A percentile compares a stretch with the other conserved stretches of the same genome.
phyloP scores from a whole-genome alignment of 495 filamentous ascomycete species.

The Articulospora tetracladia region DNA sequence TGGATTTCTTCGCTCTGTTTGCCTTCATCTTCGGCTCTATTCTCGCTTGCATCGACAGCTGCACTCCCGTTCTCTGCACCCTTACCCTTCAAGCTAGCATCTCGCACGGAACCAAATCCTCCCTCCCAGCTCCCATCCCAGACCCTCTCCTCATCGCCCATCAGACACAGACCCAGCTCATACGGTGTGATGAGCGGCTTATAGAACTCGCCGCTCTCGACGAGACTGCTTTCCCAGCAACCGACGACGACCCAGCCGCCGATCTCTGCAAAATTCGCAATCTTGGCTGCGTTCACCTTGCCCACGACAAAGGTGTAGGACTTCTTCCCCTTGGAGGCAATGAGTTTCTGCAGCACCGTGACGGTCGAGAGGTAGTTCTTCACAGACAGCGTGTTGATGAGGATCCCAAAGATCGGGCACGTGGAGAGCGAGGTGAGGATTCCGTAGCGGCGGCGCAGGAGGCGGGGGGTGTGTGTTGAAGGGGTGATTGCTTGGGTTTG shows the following conservation, averaged over 20 bases:
- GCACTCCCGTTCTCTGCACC: constrained; percentile 22
- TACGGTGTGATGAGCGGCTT: constrained; percentile 88
- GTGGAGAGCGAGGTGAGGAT: constrained; percentile 78
- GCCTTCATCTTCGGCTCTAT: not conserved
- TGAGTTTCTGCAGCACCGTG: constrained; percentile 62
- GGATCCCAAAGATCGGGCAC: constrained; percentile 79
- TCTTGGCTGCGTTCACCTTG: constrained; percentile 91
- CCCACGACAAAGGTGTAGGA: constrained; percentile 94
- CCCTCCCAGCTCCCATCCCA: constrained; percentile 77
- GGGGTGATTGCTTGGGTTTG: too few species aligned
- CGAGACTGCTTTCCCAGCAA: constrained; percentile 93
- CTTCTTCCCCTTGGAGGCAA: constrained; percentile 80
- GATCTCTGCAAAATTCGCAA: constrained; percentile 94
- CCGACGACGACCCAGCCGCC: constrained; percentile 97
- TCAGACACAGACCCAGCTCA: constrained; percentile 74
- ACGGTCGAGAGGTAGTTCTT: constrained; percentile 84
- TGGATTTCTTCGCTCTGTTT: constrained; percentile 1
- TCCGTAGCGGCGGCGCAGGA: constrained; percentile 82
- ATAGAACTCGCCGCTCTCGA: constrained; percentile 62
- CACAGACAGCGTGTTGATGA: constrained; percentile 92
- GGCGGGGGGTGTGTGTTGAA: constrained; percentile 35
- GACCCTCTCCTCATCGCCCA: constrained; percentile 63
- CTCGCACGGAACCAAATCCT: constrained; percentile 71
- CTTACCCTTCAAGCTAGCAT: constrained; percentile 36
- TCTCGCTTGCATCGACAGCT: too few species aligned